These are phyloP conservation scores for Rubia occidens DNA, from an alignment of 305 asterid species.

Conservation along the genomic window DNA sequence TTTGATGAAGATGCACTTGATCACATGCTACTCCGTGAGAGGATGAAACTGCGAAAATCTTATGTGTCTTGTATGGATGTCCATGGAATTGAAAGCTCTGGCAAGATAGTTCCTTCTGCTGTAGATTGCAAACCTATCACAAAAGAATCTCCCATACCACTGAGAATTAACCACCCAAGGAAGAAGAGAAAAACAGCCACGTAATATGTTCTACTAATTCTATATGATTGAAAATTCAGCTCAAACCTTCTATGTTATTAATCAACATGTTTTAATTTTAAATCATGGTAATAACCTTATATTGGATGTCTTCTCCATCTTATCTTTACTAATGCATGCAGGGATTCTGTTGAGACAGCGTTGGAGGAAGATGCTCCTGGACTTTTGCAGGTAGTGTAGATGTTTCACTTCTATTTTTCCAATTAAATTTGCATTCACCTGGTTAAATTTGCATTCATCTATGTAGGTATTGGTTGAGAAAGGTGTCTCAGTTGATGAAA, in stretches of 20 bases:
- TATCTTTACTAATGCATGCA: slow-evolving; percentile 31
- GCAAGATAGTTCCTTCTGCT: slow-evolving; percentile 24
- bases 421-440: slow-evolving; percentile 19
- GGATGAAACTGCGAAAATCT: slow-evolving; percentile 46
- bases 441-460: slow-evolving; percentile 16
- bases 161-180: slow-evolving; percentile 39
- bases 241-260: background rate
- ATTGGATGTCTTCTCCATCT: background rate
- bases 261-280: background rate
- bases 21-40: slow-evolving; percentile 54
- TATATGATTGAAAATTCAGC: background rate
- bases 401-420: slow-evolving; percentile 16
- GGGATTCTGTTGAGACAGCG: slow-evolving; percentile 81
- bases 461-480: slow-evolving; percentile 58
- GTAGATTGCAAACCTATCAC: slow-evolving; percentile 26
- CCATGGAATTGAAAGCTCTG: slow-evolving; percentile 20
- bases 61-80: slow-evolving; percentile 22
- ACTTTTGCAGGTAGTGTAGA: slow-evolving; percentile 60
- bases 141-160: slow-evolving; percentile 30
- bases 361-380: slow-evolving; percentile 99
- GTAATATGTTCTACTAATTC: slow-evolving; percentile 27
- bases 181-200: slow-evolving; percentile 75
- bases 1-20: slow-evolving; percentile 49
- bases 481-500: slow-evolving; percentile 66
- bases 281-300: background rate